Evolutionary conservation across 179 eudicot species (phyloP).

Genomic region (Heliamphora pulchella): DNA sequence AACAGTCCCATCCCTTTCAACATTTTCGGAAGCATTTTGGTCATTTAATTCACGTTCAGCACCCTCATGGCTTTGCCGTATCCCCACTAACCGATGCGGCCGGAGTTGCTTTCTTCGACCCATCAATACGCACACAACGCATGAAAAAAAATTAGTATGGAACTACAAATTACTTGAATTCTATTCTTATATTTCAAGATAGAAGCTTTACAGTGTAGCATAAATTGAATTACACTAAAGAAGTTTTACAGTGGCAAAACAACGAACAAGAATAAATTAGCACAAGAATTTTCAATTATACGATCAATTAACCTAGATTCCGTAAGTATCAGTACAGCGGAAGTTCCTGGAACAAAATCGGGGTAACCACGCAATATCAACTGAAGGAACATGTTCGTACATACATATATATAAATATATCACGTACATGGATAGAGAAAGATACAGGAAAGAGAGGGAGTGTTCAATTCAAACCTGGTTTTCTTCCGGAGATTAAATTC

Average conservation of each 20-base stretch:
- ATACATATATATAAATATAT: not conserved
- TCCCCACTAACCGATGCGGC: constrained; percentile 35
- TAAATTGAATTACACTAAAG: not conserved
- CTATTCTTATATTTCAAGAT: not conserved
- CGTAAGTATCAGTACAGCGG: not conserved
- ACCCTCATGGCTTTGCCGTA: constrained; percentile 1
- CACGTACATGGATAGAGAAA: no score
- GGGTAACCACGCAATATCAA: not conserved
- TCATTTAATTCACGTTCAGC: constrained; percentile 15
- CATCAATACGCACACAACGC: constrained; percentile 20
- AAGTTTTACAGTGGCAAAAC: not conserved
- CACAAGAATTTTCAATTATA: not conserved
- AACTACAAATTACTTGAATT: not conserved
- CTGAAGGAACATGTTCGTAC: not conserved
- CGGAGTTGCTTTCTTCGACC: constrained; percentile 40
- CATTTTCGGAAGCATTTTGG: constrained; percentile 7
- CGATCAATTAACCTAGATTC: not conserved
- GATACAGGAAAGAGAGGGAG: not conserved
- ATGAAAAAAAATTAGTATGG: not conserved
- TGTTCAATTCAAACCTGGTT: not conserved
- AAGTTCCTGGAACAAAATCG: not conserved
- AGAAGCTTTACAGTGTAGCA: not conserved
- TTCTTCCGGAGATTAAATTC: not conserved
- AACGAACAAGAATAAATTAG: not conserved
- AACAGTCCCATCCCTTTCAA: not conserved